A percentile compares a stretch with the other conserved stretches of the same genome.
Conservation (phyloP, 2,329 filamentous ascomycete species). For the Fusarium scirpi region DNA sequence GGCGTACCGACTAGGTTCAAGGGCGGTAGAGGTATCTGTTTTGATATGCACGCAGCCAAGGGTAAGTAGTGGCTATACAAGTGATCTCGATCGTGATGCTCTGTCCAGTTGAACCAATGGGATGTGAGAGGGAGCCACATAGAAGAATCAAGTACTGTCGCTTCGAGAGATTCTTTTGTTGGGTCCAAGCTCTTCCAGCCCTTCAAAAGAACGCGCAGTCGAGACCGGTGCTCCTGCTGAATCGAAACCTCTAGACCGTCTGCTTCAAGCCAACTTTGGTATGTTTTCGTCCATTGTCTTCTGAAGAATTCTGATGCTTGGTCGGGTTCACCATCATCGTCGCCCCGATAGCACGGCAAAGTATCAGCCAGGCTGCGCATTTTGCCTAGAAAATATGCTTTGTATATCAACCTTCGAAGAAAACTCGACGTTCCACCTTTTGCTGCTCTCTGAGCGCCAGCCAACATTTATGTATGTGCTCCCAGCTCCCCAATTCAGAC, state of each 20-base stretch:
- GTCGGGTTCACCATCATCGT: no score
- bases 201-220: no score
- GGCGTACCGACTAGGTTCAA: fast-evolving
- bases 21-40: not conserved
- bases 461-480: not conserved
- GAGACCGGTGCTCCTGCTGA: no score
- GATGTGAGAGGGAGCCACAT: not conserved
- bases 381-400: not conserved
- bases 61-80: fast-evolving
- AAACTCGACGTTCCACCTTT: not conserved
- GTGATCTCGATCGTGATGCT: not conserved
- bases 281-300: fast-evolving
- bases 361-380: no score
- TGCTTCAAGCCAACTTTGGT: not conserved
- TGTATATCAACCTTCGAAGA: not conserved
- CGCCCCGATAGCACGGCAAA: no score
- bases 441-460: not conserved
- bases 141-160: fast-evolving
- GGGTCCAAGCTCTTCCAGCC: not conserved
- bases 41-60: not conserved
- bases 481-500: not conserved
- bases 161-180: fast-evolving
- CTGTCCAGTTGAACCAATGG: not conserved
- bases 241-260: fast-evolving
- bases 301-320: fast-evolving